Evolutionary conservation across 1,284 basidiomycete genomes (phyloP), one percentile per base, ranked within the genome.

Genomic region (Coniferiporia weirii): DNA sequence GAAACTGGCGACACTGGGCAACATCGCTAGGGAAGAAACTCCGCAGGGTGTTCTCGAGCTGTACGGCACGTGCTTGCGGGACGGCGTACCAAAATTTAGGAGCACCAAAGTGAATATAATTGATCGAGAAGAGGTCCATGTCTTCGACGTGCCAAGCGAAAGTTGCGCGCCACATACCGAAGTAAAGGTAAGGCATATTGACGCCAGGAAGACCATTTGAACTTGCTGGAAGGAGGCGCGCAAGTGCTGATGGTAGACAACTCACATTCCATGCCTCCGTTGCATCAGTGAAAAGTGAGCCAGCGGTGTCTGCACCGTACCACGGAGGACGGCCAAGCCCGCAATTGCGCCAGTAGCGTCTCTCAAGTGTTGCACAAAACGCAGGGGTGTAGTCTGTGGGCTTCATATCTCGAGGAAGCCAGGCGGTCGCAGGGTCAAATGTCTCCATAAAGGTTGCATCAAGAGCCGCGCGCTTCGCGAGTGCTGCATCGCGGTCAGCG

Each of bases 91-190:
- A 99, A 70, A 92, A 87, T 66, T 91, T 99, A 0, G 95, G 95
- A 0, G 96, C 95, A 2, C 96, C 96, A 69, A 98, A 99, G 73
- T 99, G 96, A 63, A 99, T 95, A 70, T 97, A 98, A 73, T 98
- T 99, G 77, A 99, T 99, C 57, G 93, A 96, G 75, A 96, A 97
- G 2, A 99, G 80, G 70, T 98, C 96, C 92, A 94, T 94, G 71
- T 94, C 87, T 69, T 99, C 96, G 51, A 99, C 96, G 67, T 99
- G 96, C 97, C 97, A 99, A 0, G 96, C 94, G 72, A 99, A 97
- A 0, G 94, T 95, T 13, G 97, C 96, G 55, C 94, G 81, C 96
- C 96, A 99, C 94, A 98, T 98, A 64, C 96, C 96, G 72, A 97
- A 98, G 73, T 99, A 99, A 3, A 99, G 82, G 71, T 99, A 99